Percentiles rank a stretch among this genome's conserved stretches.
Evolutionary conservation across 2,329 filamentous ascomycete species (phyloP).

Genomic region (Kalaharituber pfeilii): DNA sequence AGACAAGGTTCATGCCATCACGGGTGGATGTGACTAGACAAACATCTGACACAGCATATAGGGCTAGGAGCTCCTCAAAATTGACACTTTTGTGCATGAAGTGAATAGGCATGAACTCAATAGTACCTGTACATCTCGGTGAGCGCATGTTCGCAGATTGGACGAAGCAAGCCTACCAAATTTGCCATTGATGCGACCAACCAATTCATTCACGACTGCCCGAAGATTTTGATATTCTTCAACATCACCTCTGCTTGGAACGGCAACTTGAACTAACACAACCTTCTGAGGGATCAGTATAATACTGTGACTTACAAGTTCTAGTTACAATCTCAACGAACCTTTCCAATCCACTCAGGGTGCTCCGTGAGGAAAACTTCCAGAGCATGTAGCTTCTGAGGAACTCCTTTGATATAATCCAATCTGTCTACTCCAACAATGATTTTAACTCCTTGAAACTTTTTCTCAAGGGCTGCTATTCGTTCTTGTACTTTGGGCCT

Average conservation of each 20-base stretch:
- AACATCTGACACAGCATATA: slow-evolving; percentile 23
- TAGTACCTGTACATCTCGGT: slow-evolving; percentile 41
- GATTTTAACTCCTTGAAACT: slow-evolving; percentile 89
- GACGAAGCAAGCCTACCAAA: slow-evolving; percentile 41
- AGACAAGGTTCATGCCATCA: slow-evolving; percentile 97
- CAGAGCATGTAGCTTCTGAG: slow-evolving; percentile 88
- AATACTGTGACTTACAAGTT: neutral
- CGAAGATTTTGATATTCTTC: slow-evolving; percentile 96
- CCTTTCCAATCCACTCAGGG: slow-evolving; percentile 94
- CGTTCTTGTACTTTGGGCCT: slow-evolving; percentile 74
- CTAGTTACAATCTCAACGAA: slow-evolving; percentile 29
- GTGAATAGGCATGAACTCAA: slow-evolving; percentile 98
- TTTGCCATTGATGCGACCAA: slow-evolving; percentile 90
- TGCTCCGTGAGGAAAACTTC: slow-evolving; percentile 95
- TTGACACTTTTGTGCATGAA: slow-evolving; percentile 93
- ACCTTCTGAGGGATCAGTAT: slow-evolving; percentile 5
- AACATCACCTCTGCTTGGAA: slow-evolving; percentile 85
- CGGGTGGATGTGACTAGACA: slow-evolving; percentile 29
- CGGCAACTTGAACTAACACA: slow-evolving; percentile 86
- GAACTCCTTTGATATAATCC: slow-evolving; percentile 97
- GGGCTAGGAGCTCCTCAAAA: slow-evolving; percentile 70
- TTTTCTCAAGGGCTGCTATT: slow-evolving; percentile 66
- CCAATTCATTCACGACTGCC: slow-evolving; percentile 88
- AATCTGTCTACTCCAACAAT: slow-evolving; percentile 93
- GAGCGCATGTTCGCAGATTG: neutral